Conservation (phyloP, 2,329 filamentous ascomycete species). For the Clonostachys solani region DNA sequence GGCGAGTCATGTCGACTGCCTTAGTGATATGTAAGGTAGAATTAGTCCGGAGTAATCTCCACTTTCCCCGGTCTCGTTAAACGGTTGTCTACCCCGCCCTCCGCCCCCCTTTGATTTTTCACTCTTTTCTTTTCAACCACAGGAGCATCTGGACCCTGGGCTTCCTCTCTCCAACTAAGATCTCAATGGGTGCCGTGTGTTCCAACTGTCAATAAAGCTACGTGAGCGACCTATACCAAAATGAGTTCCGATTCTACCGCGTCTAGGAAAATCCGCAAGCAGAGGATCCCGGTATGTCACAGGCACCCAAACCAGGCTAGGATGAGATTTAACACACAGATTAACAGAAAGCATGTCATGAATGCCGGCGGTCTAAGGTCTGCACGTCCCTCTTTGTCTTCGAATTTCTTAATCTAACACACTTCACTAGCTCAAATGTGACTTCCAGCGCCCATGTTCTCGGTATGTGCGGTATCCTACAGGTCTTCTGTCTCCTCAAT, state of each 20-base stretch:
- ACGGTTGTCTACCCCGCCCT: no score
- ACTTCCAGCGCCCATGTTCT: constrained; percentile 15
- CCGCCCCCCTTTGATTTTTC: no score
- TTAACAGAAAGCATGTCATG: constrained; percentile 14
- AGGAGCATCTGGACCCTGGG: no score
- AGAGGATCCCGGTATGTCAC: constrained; percentile 9
- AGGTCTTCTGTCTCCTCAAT: background rate
- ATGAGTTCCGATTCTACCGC: background rate
- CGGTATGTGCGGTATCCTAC: constrained; percentile 7
- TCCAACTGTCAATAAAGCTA: no score
- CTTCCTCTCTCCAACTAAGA: no score
- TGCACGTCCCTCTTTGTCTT: background rate
- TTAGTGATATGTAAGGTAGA: no score
- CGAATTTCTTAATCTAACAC: background rate
- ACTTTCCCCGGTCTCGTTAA: no score
- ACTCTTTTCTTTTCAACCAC: no score
- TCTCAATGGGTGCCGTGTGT: no score
- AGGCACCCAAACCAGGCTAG: no score
- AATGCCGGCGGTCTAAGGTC: constrained; percentile 16
- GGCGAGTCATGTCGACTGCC: no score
- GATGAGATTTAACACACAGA: background rate
- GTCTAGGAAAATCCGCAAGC: constrained; percentile 7
- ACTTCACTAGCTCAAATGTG: constrained; percentile 5
- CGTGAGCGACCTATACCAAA: background rate
- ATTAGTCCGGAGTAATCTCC: no score